Base-by-base conservation (phyloP, 495 filamentous ascomycete species). In the Daldinia vernicosa region DNA sequence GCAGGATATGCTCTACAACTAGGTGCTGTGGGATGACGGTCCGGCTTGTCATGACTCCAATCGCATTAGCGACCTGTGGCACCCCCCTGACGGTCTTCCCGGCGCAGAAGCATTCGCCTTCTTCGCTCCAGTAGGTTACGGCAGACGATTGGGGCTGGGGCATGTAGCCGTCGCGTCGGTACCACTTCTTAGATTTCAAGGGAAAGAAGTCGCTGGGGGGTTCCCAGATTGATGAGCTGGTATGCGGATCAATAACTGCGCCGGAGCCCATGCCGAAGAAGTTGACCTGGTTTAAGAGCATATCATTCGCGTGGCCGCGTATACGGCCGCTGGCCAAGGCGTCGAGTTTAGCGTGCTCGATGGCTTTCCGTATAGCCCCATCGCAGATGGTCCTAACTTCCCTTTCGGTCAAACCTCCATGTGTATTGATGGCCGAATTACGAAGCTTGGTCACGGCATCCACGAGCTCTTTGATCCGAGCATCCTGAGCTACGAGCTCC, bases 71-170 rank as follows among this genome's bases (percentile, higher is more conserved):
- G 66, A 72, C 32, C 9, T 76, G 52, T 55, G 77, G 75, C 15
- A 71, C 52, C 12, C 69, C 57, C 22, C 35, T 40, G 15, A 63
- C 53, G 51, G 51, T 70, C 40, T 76, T 77, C 22, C 80, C 86
- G 39, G 83, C 82, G 77, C 90, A 91, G 87, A 88, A 93, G 77
- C 89, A 92, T 45, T 92, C 86, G 32, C 87, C 88, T 19, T 86
- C 82, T 32, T 92, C 87, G 3, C 81, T 76, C 87, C 90, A 91
- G 30, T 74, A 75, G 3, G 76, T 71, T 14, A 92, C 78, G 0
- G 89, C 90, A 8, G 75, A 74, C n/a, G 63, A 55, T 3, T 75
- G 79, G 2, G 69, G 74, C 24, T 80, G 77, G 3, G 67, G 47
- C 63, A 30, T 67, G 66, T 60, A 72, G 35, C 47, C 60, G 62